Conservation (phyloP, 768 basidiomycete genomes). For the Exidia glandulosa region DNA sequence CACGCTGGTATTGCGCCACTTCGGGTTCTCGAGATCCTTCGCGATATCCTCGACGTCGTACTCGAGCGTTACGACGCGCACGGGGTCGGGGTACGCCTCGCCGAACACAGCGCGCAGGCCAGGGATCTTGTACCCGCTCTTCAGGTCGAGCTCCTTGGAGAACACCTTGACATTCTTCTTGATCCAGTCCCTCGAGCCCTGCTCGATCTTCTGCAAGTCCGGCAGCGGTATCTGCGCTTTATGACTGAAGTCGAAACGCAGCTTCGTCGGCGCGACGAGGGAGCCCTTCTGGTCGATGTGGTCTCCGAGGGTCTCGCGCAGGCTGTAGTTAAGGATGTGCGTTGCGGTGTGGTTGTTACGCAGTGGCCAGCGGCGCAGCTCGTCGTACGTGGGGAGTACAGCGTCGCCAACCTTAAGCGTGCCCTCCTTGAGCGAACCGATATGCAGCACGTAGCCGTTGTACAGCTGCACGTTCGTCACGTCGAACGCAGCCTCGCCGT, state of each 20-base stretch:
- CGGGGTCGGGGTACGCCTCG: constrained; percentile 95
- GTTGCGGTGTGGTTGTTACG: constrained; percentile 98
- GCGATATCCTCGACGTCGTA: constrained; percentile 79
- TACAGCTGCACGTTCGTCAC: constrained; percentile 89
- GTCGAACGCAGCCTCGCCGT: constrained; percentile 83
- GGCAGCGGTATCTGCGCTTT: constrained; percentile 70
- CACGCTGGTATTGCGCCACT: constrained; percentile 84
- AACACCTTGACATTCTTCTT: constrained; percentile 78
- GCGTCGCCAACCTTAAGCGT: constrained; percentile 64
- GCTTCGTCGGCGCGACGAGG: constrained; percentile 87
- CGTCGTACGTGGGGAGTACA: constrained; percentile 86
- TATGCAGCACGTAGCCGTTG: constrained; percentile 92
- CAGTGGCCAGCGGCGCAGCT: constrained; percentile 91
- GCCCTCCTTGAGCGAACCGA: constrained; percentile 85
- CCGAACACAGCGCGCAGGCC: constrained; percentile 95
- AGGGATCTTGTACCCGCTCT: constrained; percentile 74
- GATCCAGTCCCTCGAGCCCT: constrained; percentile 82
- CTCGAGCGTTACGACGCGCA: constrained; percentile 87
- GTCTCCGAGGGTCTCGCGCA: constrained; percentile 91
- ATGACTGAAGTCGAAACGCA: constrained; percentile 98
- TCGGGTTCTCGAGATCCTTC: constrained; percentile 75
- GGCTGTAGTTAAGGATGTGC: constrained; percentile 89
- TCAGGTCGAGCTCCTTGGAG: constrained; percentile 74
- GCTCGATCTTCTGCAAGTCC: constrained; percentile 77
- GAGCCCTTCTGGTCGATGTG: constrained; percentile 98